A percentile compares a stretch with the other conserved stretches of the same genome.
Conservation (phyloP, 2,329 filamentous ascomycete species). For the Pyricularia sp. region DNA sequence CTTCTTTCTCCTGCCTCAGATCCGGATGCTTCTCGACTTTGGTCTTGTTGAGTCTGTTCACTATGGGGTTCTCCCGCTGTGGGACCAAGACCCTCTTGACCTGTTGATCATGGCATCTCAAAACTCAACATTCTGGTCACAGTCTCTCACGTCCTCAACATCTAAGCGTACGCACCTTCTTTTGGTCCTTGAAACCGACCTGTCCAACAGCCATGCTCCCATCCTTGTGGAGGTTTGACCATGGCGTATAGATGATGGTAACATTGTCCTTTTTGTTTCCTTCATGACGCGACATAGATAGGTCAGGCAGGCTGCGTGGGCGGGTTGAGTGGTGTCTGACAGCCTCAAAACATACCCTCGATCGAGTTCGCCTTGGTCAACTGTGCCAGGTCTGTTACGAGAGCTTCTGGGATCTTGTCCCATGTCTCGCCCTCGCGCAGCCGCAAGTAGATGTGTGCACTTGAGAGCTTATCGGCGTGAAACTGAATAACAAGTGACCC, state of each 20-base stretch:
- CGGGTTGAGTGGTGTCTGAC: not conserved
- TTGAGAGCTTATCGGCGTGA: constrained; percentile 93
- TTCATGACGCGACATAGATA: constrained; percentile 18
- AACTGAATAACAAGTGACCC: constrained; percentile 44
- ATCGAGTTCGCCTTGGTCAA: constrained; percentile 98
- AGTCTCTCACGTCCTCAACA: not conserved
- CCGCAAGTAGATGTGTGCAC: constrained; percentile 90
- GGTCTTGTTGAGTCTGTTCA: constrained; percentile 98
- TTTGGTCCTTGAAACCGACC: constrained; percentile 83
- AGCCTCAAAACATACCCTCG: constrained; percentile 47
- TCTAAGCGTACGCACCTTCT: constrained; percentile 30
- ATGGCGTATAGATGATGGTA: constrained; percentile 93
- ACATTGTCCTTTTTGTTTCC: constrained; percentile 99
- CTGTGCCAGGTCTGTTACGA: constrained; percentile 85
- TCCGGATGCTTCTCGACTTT: constrained; percentile 80
- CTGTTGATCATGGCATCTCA: not conserved
- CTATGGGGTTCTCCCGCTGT: constrained; percentile 72
- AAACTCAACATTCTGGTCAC: constrained; percentile 17
- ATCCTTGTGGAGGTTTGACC: constrained; percentile 88
- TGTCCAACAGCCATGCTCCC: constrained; percentile 92
- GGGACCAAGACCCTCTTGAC: constrained; percentile 73
- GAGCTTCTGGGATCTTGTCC: constrained; percentile 63
- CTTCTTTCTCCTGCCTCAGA: constrained; percentile 68
- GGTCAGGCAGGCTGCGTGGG: not conserved
- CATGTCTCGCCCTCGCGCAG: constrained; percentile 66